Evolutionary conservation across 148 eudicot species (phyloP).

Genomic region (Chenopodium quinoa): DNA sequence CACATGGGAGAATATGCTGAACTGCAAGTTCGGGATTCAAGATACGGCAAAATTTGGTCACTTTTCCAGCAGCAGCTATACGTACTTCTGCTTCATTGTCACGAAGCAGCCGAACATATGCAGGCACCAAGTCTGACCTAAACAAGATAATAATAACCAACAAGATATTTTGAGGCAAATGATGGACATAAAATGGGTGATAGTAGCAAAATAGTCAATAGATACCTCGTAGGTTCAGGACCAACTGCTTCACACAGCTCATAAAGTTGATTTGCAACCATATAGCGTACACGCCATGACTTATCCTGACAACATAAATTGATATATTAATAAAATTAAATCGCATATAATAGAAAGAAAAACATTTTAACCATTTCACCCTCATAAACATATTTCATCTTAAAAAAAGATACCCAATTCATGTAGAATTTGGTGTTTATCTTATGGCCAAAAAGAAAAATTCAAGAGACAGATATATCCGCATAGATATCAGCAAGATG

Average conservation of each 20-base stretch:
- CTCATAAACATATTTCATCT: background rate
- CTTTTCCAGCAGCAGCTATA: slow-evolving; percentile 91
- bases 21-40: slow-evolving; percentile 72
- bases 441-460: background rate
- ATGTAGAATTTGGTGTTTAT: background rate
- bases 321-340: too few relatives aligned
- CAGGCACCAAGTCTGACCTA: slow-evolving; percentile 80
- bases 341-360: background rate
- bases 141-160: slow-evolving; percentile 15
- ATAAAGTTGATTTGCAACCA: slow-evolving; percentile 97
- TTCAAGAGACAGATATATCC: background rate
- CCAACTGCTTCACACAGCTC: slow-evolving; percentile 99
- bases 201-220: background rate
- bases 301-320: slow-evolving; percentile 56
- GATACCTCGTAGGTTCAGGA: slow-evolving; percentile 84
- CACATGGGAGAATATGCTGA: slow-evolving; percentile 86
- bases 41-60: slow-evolving; percentile 71
- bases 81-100: slow-evolving; percentile 96
- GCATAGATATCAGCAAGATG: background rate
- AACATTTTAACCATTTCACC: background rate
- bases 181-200: background rate
- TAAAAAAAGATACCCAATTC: background rate
- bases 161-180: slow-evolving; percentile 9
- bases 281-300: slow-evolving; percentile 98
- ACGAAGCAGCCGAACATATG: slow-evolving; percentile 82